Evolutionary conservation across 306 rosid species (phyloP).

Genomic region (Alnus glutinosa): DNA sequence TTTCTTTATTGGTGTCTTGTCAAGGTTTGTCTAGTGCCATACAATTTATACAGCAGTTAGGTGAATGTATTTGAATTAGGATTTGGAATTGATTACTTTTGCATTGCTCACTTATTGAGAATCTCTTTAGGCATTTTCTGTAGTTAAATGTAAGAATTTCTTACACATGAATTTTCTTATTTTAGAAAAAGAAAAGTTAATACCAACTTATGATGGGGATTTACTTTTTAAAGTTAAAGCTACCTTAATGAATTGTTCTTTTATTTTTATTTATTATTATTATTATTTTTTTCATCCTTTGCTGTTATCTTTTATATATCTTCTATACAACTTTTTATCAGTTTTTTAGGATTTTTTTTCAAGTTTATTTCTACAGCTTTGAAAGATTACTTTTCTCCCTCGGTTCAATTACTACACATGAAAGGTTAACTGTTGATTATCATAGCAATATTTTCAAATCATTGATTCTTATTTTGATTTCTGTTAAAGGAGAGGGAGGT

Average conservation of each 20-base stretch:
- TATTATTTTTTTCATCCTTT: too few relatives aligned
- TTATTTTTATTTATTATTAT: too few relatives aligned
- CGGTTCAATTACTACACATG: neutral
- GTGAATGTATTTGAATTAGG: neutral
- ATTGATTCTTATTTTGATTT: conserved; percentile 14
- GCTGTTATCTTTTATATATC: too few relatives aligned
- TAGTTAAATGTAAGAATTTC: neutral
- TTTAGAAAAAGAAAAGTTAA: neutral
- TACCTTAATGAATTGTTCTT: too few relatives aligned
- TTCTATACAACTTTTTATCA: too few relatives aligned
- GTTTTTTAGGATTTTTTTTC: too few relatives aligned
- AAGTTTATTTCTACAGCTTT: neutral
- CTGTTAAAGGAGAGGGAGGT: conserved; percentile 91
- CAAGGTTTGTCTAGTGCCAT: neutral
- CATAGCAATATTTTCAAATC: conserved; percentile 9
- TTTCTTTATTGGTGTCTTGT: neutral
- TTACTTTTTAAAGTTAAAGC: too few relatives aligned
- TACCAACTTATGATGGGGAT: neutral
- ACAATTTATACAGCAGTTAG: neutral
- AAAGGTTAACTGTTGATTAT: neutral
- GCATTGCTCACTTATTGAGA: neutral
- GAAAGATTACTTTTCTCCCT: neutral
- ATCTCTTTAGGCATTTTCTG: neutral
- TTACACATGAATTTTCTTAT: neutral
- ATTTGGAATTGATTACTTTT: neutral